These are phyloP conservation scores for Colletotrichum echinochloae DNA, from an alignment of 2,329 filamentous ascomycete species.

Conservation along the genomic window DNA sequence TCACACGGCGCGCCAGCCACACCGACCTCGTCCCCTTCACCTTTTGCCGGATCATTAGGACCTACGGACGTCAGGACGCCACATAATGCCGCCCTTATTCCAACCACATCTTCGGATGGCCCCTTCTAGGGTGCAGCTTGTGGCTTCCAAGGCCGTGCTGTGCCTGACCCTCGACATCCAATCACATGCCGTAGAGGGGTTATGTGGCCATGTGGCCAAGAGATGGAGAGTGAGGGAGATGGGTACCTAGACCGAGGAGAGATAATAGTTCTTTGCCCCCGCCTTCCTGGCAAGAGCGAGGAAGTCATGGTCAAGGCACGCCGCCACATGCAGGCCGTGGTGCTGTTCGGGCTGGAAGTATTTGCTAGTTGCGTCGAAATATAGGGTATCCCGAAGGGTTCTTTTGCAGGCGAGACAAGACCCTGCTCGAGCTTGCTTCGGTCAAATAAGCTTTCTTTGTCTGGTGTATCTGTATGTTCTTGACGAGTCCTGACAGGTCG, in stretches of 20 bases:
- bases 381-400: background rate
- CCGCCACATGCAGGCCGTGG: background rate
- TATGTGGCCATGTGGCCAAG: conserved; percentile 26
- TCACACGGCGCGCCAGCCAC: conserved; percentile 13
- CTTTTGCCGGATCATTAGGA: conserved; percentile 3
- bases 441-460: conserved; percentile 22
- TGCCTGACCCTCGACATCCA: conserved; percentile 26
- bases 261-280: conserved; percentile 4
- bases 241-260: no score
- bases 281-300: conserved; percentile 5
- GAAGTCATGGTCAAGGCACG: conserved; percentile 1
- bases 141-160: conserved; percentile 5
- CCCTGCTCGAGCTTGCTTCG: conserved; percentile 1
- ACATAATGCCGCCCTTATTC: background rate
- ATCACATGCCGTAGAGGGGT: conserved; percentile 24
- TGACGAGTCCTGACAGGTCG: conserved; percentile 9
- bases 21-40: conserved; percentile 16
- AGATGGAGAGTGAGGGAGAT: background rate
- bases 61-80: conserved; percentile 4
- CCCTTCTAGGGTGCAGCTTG: background rate
- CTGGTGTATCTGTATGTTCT: background rate
- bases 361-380: background rate
- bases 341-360: background rate
- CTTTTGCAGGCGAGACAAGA: background rate
- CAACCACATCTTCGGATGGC: conserved; percentile 1